Evolutionary conservation across 2,329 filamentous ascomycete species (phyloP).

Genomic region (Leptographium flavum): DNA sequence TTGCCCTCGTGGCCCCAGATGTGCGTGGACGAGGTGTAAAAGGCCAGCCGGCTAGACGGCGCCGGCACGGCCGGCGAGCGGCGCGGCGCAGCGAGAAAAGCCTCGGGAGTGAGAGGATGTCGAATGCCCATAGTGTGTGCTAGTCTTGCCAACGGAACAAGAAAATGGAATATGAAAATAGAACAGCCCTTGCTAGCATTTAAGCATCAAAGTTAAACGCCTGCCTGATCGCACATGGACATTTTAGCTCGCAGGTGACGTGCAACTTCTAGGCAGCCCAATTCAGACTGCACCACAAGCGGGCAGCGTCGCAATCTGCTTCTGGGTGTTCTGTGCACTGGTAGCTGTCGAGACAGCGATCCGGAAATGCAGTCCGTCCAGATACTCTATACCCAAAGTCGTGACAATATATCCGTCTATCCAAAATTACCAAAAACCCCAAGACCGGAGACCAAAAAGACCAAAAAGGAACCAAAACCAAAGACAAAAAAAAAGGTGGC

Average conservation of each 20-base stretch:
- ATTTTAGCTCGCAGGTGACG: not conserved
- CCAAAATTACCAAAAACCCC: not conserved
- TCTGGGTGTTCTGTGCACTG: too few species aligned
- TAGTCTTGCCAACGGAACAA: too few species aligned
- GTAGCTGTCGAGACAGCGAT: too few species aligned
- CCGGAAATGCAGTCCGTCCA: too few species aligned
- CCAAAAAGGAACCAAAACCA: not conserved
- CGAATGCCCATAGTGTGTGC: constrained; percentile 9
- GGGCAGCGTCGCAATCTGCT: too few species aligned
- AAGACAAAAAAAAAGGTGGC: too few species aligned
- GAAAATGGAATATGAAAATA: too few species aligned
- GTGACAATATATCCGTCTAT: too few species aligned
- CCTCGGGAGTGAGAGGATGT: constrained; percentile 13
- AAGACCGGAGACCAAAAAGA: not conserved
- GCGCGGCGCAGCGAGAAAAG: constrained; percentile 11
- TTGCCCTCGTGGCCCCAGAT: constrained; percentile 8
- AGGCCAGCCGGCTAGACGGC: constrained; percentile 20
- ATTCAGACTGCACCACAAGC: not conserved
- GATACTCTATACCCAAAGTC: not conserved
- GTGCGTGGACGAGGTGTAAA: constrained; percentile 23
- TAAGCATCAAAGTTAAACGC: not conserved
- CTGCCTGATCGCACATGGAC: not conserved
- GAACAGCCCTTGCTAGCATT: too few species aligned
- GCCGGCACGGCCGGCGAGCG: constrained; percentile 20
- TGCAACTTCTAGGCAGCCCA: not conserved